A percentile compares a stretch with the other conserved stretches of the same genome.
Conservation (phyloP, 805 yeast species). For the Candida nemodendra region DNA sequence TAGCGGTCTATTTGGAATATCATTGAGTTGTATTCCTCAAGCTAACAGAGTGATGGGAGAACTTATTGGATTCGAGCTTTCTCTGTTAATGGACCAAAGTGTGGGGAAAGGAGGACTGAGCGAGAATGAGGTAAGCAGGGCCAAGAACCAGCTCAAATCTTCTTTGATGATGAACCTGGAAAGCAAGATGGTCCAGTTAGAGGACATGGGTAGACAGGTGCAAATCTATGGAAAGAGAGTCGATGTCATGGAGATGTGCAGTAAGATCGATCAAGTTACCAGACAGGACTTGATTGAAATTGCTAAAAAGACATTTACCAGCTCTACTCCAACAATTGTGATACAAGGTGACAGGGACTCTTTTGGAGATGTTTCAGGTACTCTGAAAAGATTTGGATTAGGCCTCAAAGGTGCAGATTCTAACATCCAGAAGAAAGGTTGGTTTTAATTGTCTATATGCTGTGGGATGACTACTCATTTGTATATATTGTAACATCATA, state of each 20-base stretch:
- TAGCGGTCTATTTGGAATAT: slow-evolving; percentile 87
- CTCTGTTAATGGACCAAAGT: slow-evolving; percentile 40
- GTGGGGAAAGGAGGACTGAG: slow-evolving; percentile 60
- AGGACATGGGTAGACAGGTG: slow-evolving; percentile 93
- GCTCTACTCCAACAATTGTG: slow-evolving; percentile 77
- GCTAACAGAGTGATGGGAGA: slow-evolving; percentile 85
- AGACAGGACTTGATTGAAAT: slow-evolving; percentile 68
- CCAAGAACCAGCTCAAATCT: slow-evolving; percentile 87
- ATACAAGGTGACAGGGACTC: slow-evolving; percentile 84
- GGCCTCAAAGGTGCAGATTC: slow-evolving; percentile 38
- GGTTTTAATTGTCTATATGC: slow-evolving; percentile 21
- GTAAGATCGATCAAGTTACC: slow-evolving; percentile 65
- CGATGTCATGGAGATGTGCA: slow-evolving; percentile 78
- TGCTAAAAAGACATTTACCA: slow-evolving; percentile 73
- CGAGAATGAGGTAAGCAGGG: slow-evolving; percentile 75
- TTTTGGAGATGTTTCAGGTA: slow-evolving; percentile 79
- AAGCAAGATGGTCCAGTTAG: slow-evolving; percentile 88
- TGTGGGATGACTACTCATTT: not conserved
- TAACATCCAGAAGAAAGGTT: slow-evolving; percentile 17
- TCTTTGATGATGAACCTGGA: slow-evolving; percentile 91
- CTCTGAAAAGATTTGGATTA: slow-evolving; percentile 68
- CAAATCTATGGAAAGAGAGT: slow-evolving; percentile 78
- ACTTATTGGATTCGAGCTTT: slow-evolving; percentile 65
- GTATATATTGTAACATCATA: not conserved
- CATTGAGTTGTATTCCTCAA: slow-evolving; percentile 79